Base-by-base conservation (phyloP, 2,329 filamentous ascomycete species). In the Phialemoniopsis sp. region DNA sequence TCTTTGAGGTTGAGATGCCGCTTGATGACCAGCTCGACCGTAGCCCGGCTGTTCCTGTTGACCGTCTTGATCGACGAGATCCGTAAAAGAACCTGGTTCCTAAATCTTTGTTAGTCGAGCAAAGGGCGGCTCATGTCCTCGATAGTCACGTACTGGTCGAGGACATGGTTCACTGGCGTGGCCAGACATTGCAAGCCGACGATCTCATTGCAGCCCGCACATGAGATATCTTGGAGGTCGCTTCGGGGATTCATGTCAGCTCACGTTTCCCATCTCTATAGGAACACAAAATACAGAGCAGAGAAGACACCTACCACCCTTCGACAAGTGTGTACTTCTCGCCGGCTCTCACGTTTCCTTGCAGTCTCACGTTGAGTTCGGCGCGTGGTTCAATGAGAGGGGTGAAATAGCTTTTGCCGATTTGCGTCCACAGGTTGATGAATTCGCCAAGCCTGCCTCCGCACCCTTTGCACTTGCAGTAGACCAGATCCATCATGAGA, bases 371-470 rank as follows among this genome's bases (percentile, higher is more conserved):
- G 3, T 50, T 43, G 4, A 56, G 44, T 10, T 44, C 42, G 31
- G 49, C 39, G 3, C 49, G 46, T 4, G 52, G 31, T 16, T 53
- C 43, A 5, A 60, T 41, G 10, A 60, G 48, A 5, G 64, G 64
- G n/a, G 59, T 63, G 38, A 64, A 57, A 41, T 66, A 65, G 16
- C 54, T 57, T 34, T 62, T 64, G 32, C 61, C 63, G 26, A 70
- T 56, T 43, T 66, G 56, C 3, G 48, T 59, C 66, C 66, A 70
- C 7, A 59, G 32, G 30, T 70, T 68, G 39, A 50, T 29, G 34
- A 63, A 55, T 2, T 36, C 41, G 36, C 57, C 58, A n/a, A 66
- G 40, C 6, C 48, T 39, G 7, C 48, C 43, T 17, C 59, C 48
- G 42, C 55, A 63, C 21, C 49, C 49, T 38, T 52, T 48, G 51